Evolutionary conservation across 2,329 filamentous ascomycete species (phyloP).

Genomic region (Colletotrichum echinochloae): DNA sequence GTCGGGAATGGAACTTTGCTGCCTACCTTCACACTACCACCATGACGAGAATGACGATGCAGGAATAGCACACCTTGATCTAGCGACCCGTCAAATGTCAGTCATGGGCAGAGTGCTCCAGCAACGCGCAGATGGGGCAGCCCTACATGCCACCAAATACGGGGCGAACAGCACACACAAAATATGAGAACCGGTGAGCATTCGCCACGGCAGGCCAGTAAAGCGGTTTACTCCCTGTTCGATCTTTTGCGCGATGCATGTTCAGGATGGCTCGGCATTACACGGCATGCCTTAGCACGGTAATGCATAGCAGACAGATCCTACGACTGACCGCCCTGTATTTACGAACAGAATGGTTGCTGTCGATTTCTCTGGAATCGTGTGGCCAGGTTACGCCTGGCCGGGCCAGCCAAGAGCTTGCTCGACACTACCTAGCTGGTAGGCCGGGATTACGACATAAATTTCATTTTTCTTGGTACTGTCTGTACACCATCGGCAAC

Average conservation of each 20-base stretch:
- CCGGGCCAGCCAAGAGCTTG: conserved; percentile 13
- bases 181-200: conserved; percentile 5
- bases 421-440: not conserved
- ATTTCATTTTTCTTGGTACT: not conserved
- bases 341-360: conserved; percentile 6
- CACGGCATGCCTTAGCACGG: conserved; percentile 22
- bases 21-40: conserved; percentile 12
- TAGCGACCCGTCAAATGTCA: not conserved
- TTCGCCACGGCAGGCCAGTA: not conserved
- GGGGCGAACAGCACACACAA: conserved; percentile 7
- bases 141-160: conserved; percentile 10
- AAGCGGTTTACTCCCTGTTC: conserved; percentile 6
- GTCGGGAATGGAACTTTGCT: not conserved
- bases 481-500: not conserved
- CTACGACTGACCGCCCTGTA: conserved; percentile 1
- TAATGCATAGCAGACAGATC: conserved; percentile 18
- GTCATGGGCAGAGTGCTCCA: not conserved
- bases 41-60: conserved; percentile 9
- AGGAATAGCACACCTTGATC: not conserved
- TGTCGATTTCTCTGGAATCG: conserved; percentile 9
- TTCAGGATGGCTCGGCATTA: conserved; percentile 15
- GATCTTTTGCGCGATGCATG: conserved; percentile 20
- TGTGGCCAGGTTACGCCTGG: conserved; percentile 22
- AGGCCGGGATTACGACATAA: not conserved
- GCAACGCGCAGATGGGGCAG: conserved; percentile 10